Base-by-base conservation (phyloP, 2,329 filamentous ascomycete genomes). In the Hypoxylon sp. region DNA sequence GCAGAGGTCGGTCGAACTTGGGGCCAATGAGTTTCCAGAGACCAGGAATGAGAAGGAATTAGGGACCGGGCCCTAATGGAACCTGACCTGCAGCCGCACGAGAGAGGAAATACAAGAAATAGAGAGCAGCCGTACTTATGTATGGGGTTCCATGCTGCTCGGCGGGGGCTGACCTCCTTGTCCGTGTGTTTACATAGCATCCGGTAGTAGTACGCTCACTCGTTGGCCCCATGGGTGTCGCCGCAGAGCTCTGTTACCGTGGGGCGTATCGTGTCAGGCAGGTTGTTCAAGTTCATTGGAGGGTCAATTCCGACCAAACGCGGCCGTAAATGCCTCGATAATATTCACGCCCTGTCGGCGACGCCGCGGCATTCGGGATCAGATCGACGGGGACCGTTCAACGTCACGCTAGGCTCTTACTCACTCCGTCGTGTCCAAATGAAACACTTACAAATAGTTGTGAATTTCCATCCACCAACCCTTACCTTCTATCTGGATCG, bases 341-440 rank as follows among this genome's bases (percentile, higher is more conserved):
- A 36, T 46, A 26, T 53, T 6, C 32, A 53, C 49, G 28, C 18
- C 36, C 38, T 46, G 57, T 57, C 26, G 33, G 54, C 26, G 33
- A 58, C 26, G 32, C 58, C 33, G 12, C 33, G 24, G 61, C n/a
- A 49, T 40, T 53, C 46, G 48, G 32, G 16, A 40, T 36, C 24
- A 22, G 52, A 56, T 16, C 54, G 20, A 16, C 30, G 7, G 11
- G 12, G 40, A 45, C 22, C 20, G 12, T 8, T 54, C n/a, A 14
- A 20, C 8, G 2, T 49, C 45, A 32, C 28, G 36, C 18, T 53
- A 42, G 22, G 32, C 14, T 53, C 33, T 28, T 49, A 33, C 28
- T 28, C 24, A 9, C 49, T n/a, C n/a, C 11, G 20, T 40, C 30
- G 18, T 33, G 42, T 53, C 20, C 12, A 12, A 33, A 33, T 30